Evolutionary conservation across 2,329 filamentous ascomycete genomes (phyloP), one percentile per base, ranked within the genome.

Genomic region (Didymella pinodella): DNA sequence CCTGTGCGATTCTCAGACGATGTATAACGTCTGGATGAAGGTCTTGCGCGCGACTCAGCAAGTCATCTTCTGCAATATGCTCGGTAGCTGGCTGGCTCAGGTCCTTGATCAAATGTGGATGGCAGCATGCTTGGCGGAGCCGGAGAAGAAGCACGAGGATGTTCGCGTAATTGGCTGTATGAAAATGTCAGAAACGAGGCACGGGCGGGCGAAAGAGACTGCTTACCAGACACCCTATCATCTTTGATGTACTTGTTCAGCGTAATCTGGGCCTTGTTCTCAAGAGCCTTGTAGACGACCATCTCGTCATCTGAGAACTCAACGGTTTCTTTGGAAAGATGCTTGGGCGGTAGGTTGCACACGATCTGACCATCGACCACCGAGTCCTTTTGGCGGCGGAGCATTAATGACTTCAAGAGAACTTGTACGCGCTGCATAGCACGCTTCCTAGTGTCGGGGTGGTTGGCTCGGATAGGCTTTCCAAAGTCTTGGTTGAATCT

Each of bases 321-420:
- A 1, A 89, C 88, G 65, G 90, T 82, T 2, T 86, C 81, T 25
- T 85, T 78, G 52, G 86, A 81, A 12, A 87, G 87, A 2, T 82
- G 83, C 70, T 92, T 90, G 8, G 85, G 81, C 0, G 90, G 90
- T 7, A 94, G 81, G 16, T 81, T 79, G 45, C 93, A 80, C 55
- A 94, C 91, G 0, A 90, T 91, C 66, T 91, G 85, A 7, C 92
- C 93, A 71, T 97, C 89, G 54, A 96, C 88, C 63, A 85, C 79
- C 0, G 92, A 92, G 32, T 86, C 83, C 77, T 97, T 97, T 55
- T 89, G 93, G 20, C 93, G 89, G 28, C 93, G 89, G 48, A 97
- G 83, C 78, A 96, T 88, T 47, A 93, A 87, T 1, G 90, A 90
- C 68, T 91, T 92, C 36, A 96, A 84, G 5, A 97, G 77, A 6